Conservation (phyloP, 2,329 filamentous ascomycete species). For the Rhynchosporium graminicola region DNA sequence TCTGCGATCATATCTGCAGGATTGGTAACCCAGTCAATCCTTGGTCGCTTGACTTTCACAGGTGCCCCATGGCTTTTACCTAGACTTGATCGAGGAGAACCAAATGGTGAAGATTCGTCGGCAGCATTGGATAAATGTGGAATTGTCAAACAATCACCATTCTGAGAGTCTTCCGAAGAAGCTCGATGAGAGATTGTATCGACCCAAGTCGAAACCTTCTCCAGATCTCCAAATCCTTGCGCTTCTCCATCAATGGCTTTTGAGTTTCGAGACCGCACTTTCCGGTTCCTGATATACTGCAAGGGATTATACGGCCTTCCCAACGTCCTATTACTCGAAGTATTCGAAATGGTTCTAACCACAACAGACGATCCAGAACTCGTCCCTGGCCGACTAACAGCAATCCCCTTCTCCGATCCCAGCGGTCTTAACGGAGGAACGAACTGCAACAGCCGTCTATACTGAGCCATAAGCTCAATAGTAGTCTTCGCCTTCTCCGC, state of each 20-base stretch:
- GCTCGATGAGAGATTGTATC: conserved; percentile 54
- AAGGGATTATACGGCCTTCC: conserved; percentile 86
- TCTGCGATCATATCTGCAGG: conserved; percentile 88
- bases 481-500: conserved; percentile 83
- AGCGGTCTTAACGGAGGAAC: conserved; percentile 70
- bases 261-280: conserved; percentile 77
- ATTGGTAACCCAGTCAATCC: conserved; percentile 81
- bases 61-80: conserved; percentile 39
- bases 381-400: conserved; percentile 44
- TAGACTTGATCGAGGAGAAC: conserved; percentile 44
- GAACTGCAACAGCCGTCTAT: conserved; percentile 75
- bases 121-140: conserved; percentile 44
- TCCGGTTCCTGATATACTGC: conserved; percentile 89
- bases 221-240: conserved; percentile 75
- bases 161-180: conserved; percentile 29
- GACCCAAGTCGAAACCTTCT: conserved; percentile 74
- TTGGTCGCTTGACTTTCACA: conserved; percentile 66
- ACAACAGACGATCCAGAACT: conserved; percentile 41
- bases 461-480: conserved; percentile 83
- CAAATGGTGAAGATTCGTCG: conserved; percentile 35
- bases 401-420: conserved; percentile 42
- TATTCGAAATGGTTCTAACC: conserved; percentile 14
- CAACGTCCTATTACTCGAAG: conserved; percentile 38
- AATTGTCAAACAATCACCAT: conserved; percentile 44
- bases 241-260: conserved; percentile 71